Percentiles rank a stretch among this genome's conserved stretches.
phyloP scores from a whole-genome alignment of 768 basidiomycete species.

The Leccinum variicolor region DNA sequence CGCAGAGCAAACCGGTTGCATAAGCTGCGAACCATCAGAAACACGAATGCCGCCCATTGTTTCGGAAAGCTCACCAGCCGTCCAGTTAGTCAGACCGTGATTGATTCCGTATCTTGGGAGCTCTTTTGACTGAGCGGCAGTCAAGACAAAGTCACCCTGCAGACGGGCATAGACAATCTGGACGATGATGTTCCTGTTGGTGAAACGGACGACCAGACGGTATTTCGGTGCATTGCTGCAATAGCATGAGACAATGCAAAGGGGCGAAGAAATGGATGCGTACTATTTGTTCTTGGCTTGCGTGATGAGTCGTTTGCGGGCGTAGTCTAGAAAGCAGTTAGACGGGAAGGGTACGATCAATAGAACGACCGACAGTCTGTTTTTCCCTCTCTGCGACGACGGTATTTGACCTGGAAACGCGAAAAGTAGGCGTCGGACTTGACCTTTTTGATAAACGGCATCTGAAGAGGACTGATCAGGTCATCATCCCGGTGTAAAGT shows the following conservation, averaged over 20 bases:
- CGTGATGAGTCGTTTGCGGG: constrained; percentile 92
- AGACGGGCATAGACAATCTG: constrained; percentile 97
- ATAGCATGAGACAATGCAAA: constrained; percentile 5
- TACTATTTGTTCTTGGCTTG: constrained; percentile 99
- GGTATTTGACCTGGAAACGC: constrained; percentile 98
- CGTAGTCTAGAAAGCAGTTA: constrained; percentile 68
- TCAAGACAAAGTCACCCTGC: constrained; percentile 93
- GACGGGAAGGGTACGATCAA: neutral
- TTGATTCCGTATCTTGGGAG: constrained; percentile 95
- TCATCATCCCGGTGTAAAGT: constrained; percentile 26
- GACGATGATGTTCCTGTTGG: constrained; percentile 93
- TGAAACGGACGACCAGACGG: constrained; percentile 98
- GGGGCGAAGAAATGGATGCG: constrained; percentile 21
- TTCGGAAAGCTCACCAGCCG: constrained; percentile 63
- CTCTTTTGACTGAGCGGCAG: constrained; percentile 85
- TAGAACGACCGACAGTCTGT: constrained; percentile 77
- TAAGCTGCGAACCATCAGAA: constrained; percentile 56
- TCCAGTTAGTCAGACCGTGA: constrained; percentile 99
- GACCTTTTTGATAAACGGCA: constrained; percentile 98
- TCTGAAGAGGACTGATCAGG: constrained; percentile 36
- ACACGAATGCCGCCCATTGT: neutral
- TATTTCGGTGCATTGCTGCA: constrained; percentile 92
- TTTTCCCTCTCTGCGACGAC: constrained; percentile 96
- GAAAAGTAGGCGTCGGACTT: constrained; percentile 98
- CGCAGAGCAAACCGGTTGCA: constrained; percentile 92